Base-by-base conservation (phyloP, 1,284 basidiomycete species). In the Lignosus rhinocerotis region DNA sequence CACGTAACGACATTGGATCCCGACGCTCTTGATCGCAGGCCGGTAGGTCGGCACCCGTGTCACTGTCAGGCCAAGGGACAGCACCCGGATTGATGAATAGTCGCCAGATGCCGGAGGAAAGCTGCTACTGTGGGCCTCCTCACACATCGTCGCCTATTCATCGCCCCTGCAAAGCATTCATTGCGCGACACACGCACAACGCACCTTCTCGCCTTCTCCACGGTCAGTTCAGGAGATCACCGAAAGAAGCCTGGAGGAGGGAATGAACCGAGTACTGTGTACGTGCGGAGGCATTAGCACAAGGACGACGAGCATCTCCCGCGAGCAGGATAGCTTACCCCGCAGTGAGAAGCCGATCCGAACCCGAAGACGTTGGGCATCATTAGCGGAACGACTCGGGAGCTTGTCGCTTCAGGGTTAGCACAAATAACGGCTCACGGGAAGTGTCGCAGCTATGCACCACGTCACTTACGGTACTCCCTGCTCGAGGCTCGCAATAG, bases 311-410 rank as follows among this genome's bases (percentile, higher is more conserved):
- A 39, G 36, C 43, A 25, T 51, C 43, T 51, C 36, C 50, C 50
- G 50, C 50, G 38, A 51, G 38, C 17, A 25, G 39, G 38, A 32
- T 51, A 42, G 17, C 54, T 56, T 56, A 56, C 48, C 54, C 54
- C 54, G 54, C 48, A 56, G 54, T 45, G 54, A 14, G 32, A 49
- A 49, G 16, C 16, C 25, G 41, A 17, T 43, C 41, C 41, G 41
- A 43, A 16, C 16, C 41, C 41, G 16, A 43, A 43, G n/a, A 19
- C n/a, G 19, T 17, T 16, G 41, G 10, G 19, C 41, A 17, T 43
- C 11, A 6, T 43, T 46, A 19, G 8, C 43, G 43, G 43, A 42
- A 45, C 51, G 25, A 21, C 19, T 25, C 51, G 51, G 51, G 32
- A 36, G 21, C 33, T 12, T 38, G 19, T 25, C 3, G 21, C 30